Percentiles rank a stretch among this genome's conserved stretches.
Evolutionary conservation across 148 eudicot genomes (phyloP).

Genomic region (Polygonum aviculare): DNA sequence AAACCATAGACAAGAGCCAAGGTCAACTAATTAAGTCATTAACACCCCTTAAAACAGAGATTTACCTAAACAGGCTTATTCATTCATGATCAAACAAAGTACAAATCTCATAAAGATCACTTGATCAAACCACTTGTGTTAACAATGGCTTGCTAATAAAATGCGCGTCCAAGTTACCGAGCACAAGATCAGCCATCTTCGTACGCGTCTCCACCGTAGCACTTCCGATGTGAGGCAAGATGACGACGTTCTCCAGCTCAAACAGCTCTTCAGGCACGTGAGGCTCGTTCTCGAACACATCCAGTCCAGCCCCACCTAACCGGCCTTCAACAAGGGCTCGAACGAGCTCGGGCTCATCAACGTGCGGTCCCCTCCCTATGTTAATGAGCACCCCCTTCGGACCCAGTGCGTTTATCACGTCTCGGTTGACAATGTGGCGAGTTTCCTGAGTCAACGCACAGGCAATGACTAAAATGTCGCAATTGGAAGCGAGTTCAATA

Average conservation of each 20-base stretch:
- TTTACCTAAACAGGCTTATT: background rate
- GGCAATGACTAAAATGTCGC: conserved; percentile 53
- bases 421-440: conserved; percentile 55
- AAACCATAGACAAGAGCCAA: background rate
- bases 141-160: conserved; percentile 45
- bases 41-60: background rate
- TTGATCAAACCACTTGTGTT: conserved; percentile 51
- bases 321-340: conserved; percentile 69
- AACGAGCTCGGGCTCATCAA: conserved; percentile 72
- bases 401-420: conserved; percentile 66
- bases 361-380: conserved; percentile 70
- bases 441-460: conserved; percentile 56
- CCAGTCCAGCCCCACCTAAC: conserved; percentile 83
- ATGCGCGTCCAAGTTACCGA: conserved; percentile 57
- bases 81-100: background rate
- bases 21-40: background rate
- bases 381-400: conserved; percentile 65
- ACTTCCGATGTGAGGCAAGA: conserved; percentile 65
- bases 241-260: conserved; percentile 59
- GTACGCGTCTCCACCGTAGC: conserved; percentile 56
- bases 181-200: conserved; percentile 72
- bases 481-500: conserved; percentile 49
- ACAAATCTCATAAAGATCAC: background rate
- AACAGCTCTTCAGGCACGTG: conserved; percentile 58
- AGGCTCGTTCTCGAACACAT: conserved; percentile 83